Evolutionary conservation across 2,329 filamentous ascomycete species (phyloP).

Genomic region (Phialophora chinensis): DNA sequence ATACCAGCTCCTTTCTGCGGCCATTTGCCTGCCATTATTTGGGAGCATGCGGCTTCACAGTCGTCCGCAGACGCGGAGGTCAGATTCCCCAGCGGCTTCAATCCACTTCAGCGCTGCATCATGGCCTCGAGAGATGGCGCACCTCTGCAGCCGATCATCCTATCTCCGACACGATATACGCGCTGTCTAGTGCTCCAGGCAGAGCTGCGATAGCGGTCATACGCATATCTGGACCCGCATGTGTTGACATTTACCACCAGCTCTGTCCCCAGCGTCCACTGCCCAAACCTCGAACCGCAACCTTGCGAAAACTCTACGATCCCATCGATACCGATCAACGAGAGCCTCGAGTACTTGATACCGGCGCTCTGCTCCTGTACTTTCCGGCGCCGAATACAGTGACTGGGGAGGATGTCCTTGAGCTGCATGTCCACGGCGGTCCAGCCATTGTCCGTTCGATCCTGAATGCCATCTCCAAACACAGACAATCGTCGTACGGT

Average conservation of each 20-base stretch:
- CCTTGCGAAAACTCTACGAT: slow-evolving; percentile 75
- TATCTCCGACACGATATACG: slow-evolving; percentile 74
- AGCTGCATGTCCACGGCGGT: slow-evolving; percentile 93
- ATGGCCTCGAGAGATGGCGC: slow-evolving; percentile 20
- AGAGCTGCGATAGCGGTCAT: slow-evolving; percentile 90
- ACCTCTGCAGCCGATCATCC: neutral
- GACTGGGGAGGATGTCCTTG: slow-evolving; percentile 90
- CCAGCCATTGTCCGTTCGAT: slow-evolving; percentile 87
- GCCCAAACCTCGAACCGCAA: slow-evolving; percentile 68
- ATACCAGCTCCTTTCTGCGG: neutral
- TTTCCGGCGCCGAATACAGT: slow-evolving; percentile 82
- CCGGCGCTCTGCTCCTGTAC: slow-evolving; percentile 78
- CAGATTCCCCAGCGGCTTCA: slow-evolving; percentile 6
- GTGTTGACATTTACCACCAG: slow-evolving; percentile 69
- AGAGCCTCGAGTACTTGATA: slow-evolving; percentile 65
- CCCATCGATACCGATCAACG: slow-evolving; percentile 51
- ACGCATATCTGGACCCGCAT: slow-evolving; percentile 80
- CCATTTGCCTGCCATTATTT: neutral
- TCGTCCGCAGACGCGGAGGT: neutral
- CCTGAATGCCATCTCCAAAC: slow-evolving; percentile 71
- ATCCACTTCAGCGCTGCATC: slow-evolving; percentile 21
- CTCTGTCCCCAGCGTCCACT: slow-evolving; percentile 63
- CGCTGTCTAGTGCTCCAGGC: slow-evolving; percentile 83
- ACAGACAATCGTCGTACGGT: slow-evolving; percentile 28
- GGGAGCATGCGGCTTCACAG: neutral